Evolutionary conservation across 2,329 filamentous ascomycete species (phyloP).

Genomic region (Sordariomycetes sp.): DNA sequence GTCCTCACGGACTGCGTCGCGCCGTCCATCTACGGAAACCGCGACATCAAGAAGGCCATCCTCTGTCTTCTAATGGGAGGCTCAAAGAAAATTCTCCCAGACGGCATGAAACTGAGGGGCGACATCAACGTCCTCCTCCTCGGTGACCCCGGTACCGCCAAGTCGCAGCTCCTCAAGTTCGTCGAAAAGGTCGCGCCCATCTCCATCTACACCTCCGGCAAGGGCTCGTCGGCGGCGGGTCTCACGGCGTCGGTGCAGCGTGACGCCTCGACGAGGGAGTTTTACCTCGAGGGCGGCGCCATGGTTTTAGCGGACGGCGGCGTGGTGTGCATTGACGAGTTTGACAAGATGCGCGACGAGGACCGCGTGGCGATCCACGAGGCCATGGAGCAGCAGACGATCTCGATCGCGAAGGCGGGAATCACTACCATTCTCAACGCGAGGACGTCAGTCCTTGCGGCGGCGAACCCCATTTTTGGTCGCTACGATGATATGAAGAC

Average conservation of each 20-base stretch:
- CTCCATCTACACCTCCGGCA: conserved; percentile 96
- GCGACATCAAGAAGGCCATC: conserved; percentile 95
- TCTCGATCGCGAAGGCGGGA: conserved; percentile 95
- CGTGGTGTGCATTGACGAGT: conserved; percentile 97
- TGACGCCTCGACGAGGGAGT: conserved; percentile 83
- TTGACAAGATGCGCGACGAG: conserved; percentile 99
- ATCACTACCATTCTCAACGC: conserved; percentile 98
- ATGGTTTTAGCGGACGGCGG: conserved; percentile 97
- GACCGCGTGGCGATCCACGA: conserved; percentile 97
- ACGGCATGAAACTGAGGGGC: conserved; percentile 93
- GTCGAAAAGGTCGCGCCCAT: conserved; percentile 94
- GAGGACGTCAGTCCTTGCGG: conserved; percentile 84
- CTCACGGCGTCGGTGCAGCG: conserved; percentile 92
- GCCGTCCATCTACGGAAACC: conserved; percentile 92
- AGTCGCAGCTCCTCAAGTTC: conserved; percentile 94
- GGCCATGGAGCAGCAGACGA: conserved; percentile 99
- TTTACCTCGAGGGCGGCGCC: conserved; percentile 94
- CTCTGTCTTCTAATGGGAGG: conserved; percentile 86
- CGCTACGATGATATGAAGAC: conserved; percentile 97
- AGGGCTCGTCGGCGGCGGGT: conserved; percentile 95
- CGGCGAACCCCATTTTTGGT: conserved; percentile 94
- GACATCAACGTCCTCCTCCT: conserved; percentile 96
- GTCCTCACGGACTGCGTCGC: conserved; percentile 86
- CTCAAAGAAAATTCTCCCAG: conserved; percentile 93
- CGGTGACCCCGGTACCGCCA: conserved; percentile 94